Evolutionary conservation across 495 filamentous ascomycete genomes (phyloP).

Genomic region (Cetradonia linearis): DNA sequence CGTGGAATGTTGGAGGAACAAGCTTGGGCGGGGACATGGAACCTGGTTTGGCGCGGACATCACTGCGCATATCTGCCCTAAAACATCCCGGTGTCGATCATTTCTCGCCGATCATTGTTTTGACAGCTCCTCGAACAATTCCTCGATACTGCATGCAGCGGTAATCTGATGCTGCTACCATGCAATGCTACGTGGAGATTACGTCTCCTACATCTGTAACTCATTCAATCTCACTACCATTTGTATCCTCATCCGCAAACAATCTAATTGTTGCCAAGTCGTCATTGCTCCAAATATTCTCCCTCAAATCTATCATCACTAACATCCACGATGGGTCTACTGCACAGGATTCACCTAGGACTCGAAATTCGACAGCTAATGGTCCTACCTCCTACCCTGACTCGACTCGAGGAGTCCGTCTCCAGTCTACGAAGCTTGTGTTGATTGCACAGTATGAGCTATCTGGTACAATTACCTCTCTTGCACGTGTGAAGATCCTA

Average conservation of each 20-base stretch:
- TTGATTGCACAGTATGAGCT: conserved; percentile 75
- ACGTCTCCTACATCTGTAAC: conserved; percentile 87
- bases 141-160: background rate
- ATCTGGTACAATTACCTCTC: conserved; percentile 70
- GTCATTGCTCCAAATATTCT: conserved; percentile 84
- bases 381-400: conserved; percentile 9
- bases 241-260: conserved; percentile 60
- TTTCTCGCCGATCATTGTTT: background rate
- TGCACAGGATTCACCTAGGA: background rate
- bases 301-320: conserved; percentile 35
- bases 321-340: conserved; percentile 39
- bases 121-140: background rate
- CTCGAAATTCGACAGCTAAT: background rate
- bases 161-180: conserved; percentile 25
- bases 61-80: conserved; percentile 11
- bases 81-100: background rate
- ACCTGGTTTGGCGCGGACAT: conserved; percentile 5
- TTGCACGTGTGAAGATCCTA: conserved; percentile 62
- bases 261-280: conserved; percentile 85
- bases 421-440: conserved; percentile 63
- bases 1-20: conserved; percentile 1
- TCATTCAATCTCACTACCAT: conserved; percentile 70
- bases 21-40: conserved; percentile 2
- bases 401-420: conserved; percentile 40
- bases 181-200: conserved; percentile 85